phyloP scores from a whole-genome alignment of 1,284 basidiomycete species.

The Boletellus dicymbophilus region DNA sequence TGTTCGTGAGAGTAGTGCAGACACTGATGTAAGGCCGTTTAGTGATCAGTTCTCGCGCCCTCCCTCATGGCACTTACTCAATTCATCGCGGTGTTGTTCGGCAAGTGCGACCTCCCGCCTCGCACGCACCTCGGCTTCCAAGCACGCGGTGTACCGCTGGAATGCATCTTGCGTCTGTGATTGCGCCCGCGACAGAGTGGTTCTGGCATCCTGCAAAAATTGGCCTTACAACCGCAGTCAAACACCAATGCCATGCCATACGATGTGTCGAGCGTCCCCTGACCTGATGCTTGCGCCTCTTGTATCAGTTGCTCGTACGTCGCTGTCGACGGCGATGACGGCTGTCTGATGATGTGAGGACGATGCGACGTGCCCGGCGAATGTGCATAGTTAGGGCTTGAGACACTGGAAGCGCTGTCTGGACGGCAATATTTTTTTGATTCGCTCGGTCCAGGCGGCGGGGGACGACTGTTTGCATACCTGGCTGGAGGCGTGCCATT shows the following conservation, averaged over 20 bases:
- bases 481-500: slow-evolving; percentile 38
- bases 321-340: slow-evolving; percentile 32
- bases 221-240: slow-evolving; percentile 34
- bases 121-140: slow-evolving; percentile 67
- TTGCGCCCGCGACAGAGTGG: slow-evolving; percentile 52
- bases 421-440: slow-evolving; percentile 3
- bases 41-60: slow-evolving; percentile 17
- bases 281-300: slow-evolving; percentile 36
- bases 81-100: slow-evolving; percentile 69
- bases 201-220: slow-evolving; percentile 41
- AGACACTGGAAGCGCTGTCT: slow-evolving; percentile 33
- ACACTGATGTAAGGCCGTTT: slow-evolving; percentile 40
- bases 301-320: slow-evolving; percentile 35
- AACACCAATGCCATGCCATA: slow-evolving; percentile 5
- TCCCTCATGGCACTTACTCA: slow-evolving; percentile 47
- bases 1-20: slow-evolving; percentile 51
- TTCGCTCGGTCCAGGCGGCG: slow-evolving; percentile 5
- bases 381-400: slow-evolving; percentile 34
- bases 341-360: slow-evolving; percentile 30
- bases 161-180: slow-evolving; percentile 74
- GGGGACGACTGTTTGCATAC: slow-evolving; percentile 28
- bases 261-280: slow-evolving; percentile 10
- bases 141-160: slow-evolving; percentile 63
- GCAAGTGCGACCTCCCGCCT: slow-evolving; percentile 60
- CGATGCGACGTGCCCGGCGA: slow-evolving; percentile 34